phyloP scores from a whole-genome alignment of 2,329 filamentous ascomycete species.

The Fusarium pseudoanthophilum region DNA sequence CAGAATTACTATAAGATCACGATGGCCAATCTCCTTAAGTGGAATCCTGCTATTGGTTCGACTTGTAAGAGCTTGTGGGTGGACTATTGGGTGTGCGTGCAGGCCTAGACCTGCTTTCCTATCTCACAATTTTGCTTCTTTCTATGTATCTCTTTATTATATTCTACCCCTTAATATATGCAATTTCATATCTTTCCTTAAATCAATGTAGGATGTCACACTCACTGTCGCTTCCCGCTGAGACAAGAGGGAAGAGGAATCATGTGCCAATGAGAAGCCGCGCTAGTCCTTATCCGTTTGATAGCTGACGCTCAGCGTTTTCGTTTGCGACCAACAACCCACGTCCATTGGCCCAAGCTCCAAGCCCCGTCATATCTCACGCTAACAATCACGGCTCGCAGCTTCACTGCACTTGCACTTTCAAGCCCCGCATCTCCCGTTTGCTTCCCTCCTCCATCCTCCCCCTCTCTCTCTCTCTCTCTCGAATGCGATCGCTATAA shows the following conservation, averaged over 20 bases:
- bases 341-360: neutral
- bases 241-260: neutral
- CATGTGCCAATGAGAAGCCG: neutral
- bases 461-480: neutral
- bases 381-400: neutral
- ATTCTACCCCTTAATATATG: no score
- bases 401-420: neutral
- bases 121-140: no score
- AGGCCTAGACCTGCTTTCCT: neutral
- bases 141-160: no score
- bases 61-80: neutral
- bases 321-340: neutral
- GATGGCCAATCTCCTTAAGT: neutral
- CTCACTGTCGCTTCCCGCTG: neutral
- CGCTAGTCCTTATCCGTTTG: neutral
- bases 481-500: neutral
- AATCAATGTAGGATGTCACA: neutral
- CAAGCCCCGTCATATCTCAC: neutral
- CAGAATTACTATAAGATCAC: slow-evolving; percentile 13
- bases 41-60: slow-evolving; percentile 12
- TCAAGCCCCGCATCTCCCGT: neutral
- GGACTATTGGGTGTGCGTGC: neutral
- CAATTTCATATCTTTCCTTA: neutral
- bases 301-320: neutral
- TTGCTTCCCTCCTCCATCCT: neutral